Percentiles rank a stretch among this genome's conserved stretches.
These are phyloP conservation scores for Pseudoturritis turrita DNA, from an alignment of 345 rosid species.

Conservation along the genomic window DNA sequence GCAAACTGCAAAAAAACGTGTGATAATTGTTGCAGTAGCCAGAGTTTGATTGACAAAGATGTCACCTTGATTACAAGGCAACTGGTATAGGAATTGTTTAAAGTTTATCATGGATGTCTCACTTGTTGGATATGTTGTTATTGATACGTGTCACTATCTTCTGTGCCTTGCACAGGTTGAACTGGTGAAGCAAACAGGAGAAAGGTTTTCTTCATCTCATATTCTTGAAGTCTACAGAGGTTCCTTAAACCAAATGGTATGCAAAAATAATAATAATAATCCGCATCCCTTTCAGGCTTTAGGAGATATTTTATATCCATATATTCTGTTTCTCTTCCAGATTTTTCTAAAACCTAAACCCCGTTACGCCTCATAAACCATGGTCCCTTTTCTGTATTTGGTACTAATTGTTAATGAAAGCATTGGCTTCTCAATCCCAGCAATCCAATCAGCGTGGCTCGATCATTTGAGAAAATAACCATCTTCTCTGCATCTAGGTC, in stretches of 20 bases:
- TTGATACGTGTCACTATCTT: not conserved
- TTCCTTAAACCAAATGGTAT: slow-evolving; percentile 77
- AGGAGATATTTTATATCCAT: not conserved
- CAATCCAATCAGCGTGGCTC: not conserved
- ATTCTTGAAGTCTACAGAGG: slow-evolving; percentile 94
- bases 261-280: slow-evolving; percentile 20
- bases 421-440: not conserved
- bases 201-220: slow-evolving; percentile 82
- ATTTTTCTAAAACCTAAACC: not conserved
- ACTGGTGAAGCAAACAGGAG: slow-evolving; percentile 72
- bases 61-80: slow-evolving; percentile 79
- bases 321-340: slow-evolving; percentile 1
- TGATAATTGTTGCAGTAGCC: slow-evolving; percentile 77
- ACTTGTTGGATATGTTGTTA: slow-evolving; percentile 14
- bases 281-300: not conserved
- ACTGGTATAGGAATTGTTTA: slow-evolving; percentile 48
- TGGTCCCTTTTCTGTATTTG: not conserved
- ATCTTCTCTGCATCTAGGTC: slow-evolving; percentile 49
- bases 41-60: slow-evolving; percentile 69
- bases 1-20: slow-evolving; percentile 75
- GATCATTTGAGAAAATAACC: not conserved
- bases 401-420: not conserved
- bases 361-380: not conserved
- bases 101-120: not conserved
- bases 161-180: slow-evolving; percentile 55